phyloP scores from a whole-genome alignment of 2,329 filamentous ascomycete genomes.

The Stachybotrys elegans region DNA sequence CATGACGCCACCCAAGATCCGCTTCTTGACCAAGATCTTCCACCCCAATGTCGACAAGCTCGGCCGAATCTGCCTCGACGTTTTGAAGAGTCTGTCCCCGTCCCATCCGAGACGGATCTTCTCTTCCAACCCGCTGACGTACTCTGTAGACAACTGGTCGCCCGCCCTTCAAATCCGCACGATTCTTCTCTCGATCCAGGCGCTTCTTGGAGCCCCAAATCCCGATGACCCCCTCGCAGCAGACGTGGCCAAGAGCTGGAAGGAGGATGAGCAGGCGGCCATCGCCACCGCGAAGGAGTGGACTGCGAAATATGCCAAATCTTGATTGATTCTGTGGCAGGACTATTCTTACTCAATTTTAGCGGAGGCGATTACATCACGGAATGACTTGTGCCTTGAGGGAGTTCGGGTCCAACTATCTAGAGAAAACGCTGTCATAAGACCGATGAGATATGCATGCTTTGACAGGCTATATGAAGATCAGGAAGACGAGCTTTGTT shows the following conservation, averaged over 20 bases:
- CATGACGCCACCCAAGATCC: slow-evolving; percentile 98
- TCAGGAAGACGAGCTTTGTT: too few species aligned
- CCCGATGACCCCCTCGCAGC: slow-evolving; percentile 98
- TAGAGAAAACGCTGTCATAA: too few species aligned
- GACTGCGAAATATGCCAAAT: slow-evolving; percentile 76
- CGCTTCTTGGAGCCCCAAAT: slow-evolving; percentile 90
- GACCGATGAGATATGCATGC: too few species aligned
- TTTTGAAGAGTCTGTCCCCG: slow-evolving; percentile 75
- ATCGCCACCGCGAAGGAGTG: slow-evolving; percentile 91
- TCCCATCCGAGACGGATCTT: neutral
- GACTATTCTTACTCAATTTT: too few species aligned
- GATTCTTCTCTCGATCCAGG: slow-evolving; percentile 97
- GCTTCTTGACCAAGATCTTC: slow-evolving; percentile 98
- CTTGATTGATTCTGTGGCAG: slow-evolving; percentile 18
- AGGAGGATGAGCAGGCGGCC: slow-evolving; percentile 88
- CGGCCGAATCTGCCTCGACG: slow-evolving; percentile 93
- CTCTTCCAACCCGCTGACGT: too few species aligned
- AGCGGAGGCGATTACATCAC: too few species aligned
- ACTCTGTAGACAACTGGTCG: slow-evolving; percentile 86
- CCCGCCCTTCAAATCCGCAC: slow-evolving; percentile 96
- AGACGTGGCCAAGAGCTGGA: slow-evolving; percentile 96
- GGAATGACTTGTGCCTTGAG: too few species aligned
- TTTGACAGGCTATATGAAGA: too few species aligned
- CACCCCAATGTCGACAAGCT: slow-evolving; percentile 98
- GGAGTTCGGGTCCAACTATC: too few species aligned